phyloP scores from a whole-genome alignment of 2,329 filamentous ascomycete species.

The Rhinocladiella similis region DNA sequence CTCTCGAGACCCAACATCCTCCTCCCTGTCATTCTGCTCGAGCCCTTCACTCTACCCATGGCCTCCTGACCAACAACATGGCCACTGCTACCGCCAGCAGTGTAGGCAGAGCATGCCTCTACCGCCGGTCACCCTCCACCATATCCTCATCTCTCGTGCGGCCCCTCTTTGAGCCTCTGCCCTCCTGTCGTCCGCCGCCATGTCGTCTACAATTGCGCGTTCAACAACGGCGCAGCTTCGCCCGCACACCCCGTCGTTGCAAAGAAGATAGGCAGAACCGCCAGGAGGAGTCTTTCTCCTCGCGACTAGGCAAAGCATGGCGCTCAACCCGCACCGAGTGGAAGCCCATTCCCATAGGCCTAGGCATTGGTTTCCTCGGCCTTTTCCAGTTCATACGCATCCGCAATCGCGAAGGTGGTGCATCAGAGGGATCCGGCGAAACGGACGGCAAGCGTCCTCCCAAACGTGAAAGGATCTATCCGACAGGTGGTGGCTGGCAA shows the following conservation, averaged over 20 bases:
- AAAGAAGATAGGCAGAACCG: slow-evolving; percentile 43
- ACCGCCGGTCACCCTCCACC: slow-evolving; percentile 15
- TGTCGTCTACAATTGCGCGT: slow-evolving; percentile 2
- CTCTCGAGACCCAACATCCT: too few species aligned
- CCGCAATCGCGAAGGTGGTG: slow-evolving; percentile 47
- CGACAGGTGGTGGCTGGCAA: slow-evolving; percentile 80
- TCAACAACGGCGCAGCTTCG: slow-evolving; percentile 32
- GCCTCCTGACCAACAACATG: neutral
- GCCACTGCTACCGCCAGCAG: slow-evolving; percentile 3
- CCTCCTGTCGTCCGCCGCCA: neutral
- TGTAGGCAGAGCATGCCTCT: slow-evolving; percentile 26
- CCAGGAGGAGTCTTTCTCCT: slow-evolving; percentile 54
- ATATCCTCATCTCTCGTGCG: neutral
- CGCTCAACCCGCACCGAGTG: slow-evolving; percentile 72
- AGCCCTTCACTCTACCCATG: neutral
- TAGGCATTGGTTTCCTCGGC: slow-evolving; percentile 83
- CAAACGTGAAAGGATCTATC: slow-evolving; percentile 65
- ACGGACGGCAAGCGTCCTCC: slow-evolving; percentile 45
- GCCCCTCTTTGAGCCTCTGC: slow-evolving; percentile 1
- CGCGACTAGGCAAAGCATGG: slow-evolving; percentile 59
- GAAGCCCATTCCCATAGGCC: slow-evolving; percentile 84
- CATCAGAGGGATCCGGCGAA: slow-evolving; percentile 44
- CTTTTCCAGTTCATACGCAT: slow-evolving; percentile 81
- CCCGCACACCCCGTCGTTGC: slow-evolving; percentile 42
- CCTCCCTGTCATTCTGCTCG: too few species aligned